A percentile compares a stretch with the other conserved stretches of the same genome.
phyloP scores from a whole-genome alignment of 192 early-diverging fungal genomes.

The Lunasporangiospora selenospora region DNA sequence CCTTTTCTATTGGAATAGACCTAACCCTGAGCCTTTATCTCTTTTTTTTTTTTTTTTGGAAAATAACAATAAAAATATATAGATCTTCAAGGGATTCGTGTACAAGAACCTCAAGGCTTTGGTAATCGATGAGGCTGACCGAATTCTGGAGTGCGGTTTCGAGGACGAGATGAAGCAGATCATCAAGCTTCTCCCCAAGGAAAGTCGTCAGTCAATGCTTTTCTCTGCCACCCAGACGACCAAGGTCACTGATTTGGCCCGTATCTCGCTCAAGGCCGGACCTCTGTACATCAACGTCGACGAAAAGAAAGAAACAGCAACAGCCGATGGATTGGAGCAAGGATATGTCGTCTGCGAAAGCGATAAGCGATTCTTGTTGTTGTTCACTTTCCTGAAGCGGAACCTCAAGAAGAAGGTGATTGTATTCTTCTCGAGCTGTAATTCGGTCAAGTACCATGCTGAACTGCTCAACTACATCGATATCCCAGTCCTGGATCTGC shows the following conservation, averaged over 20 bases:
- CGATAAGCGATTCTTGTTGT: conserved; percentile 93
- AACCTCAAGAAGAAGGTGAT: conserved; percentile 98
- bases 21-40: neutral
- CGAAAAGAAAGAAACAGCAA: conserved; percentile 93
- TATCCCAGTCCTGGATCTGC: conserved; percentile 97
- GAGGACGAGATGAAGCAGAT: conserved; percentile 99
- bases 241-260: conserved; percentile 96
- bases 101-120: conserved; percentile 94
- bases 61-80: too few relatives aligned
- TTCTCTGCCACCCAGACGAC: conserved; percentile 99
- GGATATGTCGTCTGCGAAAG: conserved; percentile 96
- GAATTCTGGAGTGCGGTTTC: conserved; percentile 98
- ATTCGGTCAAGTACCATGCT: conserved; percentile 97
- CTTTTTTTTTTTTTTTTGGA: neutral
- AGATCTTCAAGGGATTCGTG: conserved; percentile 95
- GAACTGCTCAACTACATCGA: conserved; percentile 99
- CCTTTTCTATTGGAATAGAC: neutral
- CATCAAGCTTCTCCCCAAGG: conserved; percentile 88
- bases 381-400: conserved; percentile 98
- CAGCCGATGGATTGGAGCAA: conserved; percentile 95
- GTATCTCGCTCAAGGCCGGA: conserved; percentile 96
- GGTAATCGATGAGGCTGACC: conserved; percentile 97
- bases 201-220: conserved; percentile 95
- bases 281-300: conserved; percentile 99
- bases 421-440: conserved; percentile 98